Evolutionary conservation across 495 filamentous ascomycete genomes (phyloP).

Genomic region (Annulohypoxylon nitens): DNA sequence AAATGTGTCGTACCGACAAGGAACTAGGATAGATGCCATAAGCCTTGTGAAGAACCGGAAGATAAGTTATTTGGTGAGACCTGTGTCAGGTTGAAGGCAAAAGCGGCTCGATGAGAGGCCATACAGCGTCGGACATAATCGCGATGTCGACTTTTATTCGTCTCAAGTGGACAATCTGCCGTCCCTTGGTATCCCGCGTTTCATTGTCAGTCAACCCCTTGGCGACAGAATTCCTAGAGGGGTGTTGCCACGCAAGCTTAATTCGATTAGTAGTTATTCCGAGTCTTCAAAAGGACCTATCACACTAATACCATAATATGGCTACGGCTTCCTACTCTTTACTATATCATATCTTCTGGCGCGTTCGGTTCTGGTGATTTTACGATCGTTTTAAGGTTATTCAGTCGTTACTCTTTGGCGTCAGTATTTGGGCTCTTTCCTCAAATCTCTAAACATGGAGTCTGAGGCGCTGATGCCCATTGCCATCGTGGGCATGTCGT

Average conservation of each 20-base stretch:
- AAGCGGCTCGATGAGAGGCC: slow-evolving; percentile 5
- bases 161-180: slow-evolving; percentile 18
- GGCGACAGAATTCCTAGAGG: not conserved
- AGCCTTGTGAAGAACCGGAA: not conserved
- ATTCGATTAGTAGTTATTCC: not conserved
- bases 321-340: not conserved
- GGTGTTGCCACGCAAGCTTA: slow-evolving; percentile 21
- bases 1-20: slow-evolving; percentile 5
- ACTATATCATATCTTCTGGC: slow-evolving; percentile 31
- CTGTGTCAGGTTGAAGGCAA: slow-evolving; percentile 34
- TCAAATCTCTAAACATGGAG: slow-evolving; percentile 40
- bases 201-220: slow-evolving; percentile 9
- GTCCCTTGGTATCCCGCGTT: slow-evolving; percentile 28
- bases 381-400: slow-evolving; percentile 10
- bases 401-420: slow-evolving; percentile 12
- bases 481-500: slow-evolving; percentile 62
- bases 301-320: not conserved
- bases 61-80: slow-evolving; percentile 5
- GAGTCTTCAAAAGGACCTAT: slow-evolving; percentile 15
- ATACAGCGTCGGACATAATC: slow-evolving; percentile 24
- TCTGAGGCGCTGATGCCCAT: slow-evolving; percentile 50
- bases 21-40: not conserved
- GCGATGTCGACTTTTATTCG: slow-evolving; percentile 2
- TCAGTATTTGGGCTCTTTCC: slow-evolving; percentile 17
- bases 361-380: slow-evolving; percentile 4